Conservation (phyloP, 176 grass and related monocot genomes). For the Aechmea fasciata region DNA sequence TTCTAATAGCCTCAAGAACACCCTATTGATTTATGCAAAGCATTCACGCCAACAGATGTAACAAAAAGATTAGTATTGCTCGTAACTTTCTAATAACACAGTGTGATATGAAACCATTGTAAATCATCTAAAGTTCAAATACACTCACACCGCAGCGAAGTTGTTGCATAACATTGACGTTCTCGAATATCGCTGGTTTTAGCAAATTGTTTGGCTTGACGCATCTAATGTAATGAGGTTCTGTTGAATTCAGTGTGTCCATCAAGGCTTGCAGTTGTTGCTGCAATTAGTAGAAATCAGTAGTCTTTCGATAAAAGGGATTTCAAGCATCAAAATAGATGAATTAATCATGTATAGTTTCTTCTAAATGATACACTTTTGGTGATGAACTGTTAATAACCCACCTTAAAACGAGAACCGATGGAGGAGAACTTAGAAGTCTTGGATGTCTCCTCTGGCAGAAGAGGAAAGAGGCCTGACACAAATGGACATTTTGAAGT, state of each 20-base stretch:
- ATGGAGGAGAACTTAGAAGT: constrained; percentile 97
- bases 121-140: constrained; percentile 16
- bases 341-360: background rate
- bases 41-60: background rate
- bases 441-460: constrained; percentile 74
- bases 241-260: constrained; percentile 97
- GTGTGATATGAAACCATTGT: background rate
- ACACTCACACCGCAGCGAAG: constrained; percentile 97
- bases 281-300: constrained; percentile 39
- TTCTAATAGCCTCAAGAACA: constrained; percentile 99
- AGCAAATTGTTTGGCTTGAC: constrained; percentile 99
- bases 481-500: constrained; percentile 92
- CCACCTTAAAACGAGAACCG: constrained; percentile 89
- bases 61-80: background rate
- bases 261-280: constrained; percentile 93
- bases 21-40: constrained; percentile 44
- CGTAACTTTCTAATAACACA: background rate
- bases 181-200: constrained; percentile 91
- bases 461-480: constrained; percentile 75
- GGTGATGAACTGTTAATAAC: constrained; percentile 4
- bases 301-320: background rate
- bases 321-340: background rate
- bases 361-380: background rate
- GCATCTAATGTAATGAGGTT: constrained; percentile 97
- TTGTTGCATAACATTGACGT: constrained; percentile 98